Evolutionary conservation across 192 early-diverging fungal genomes (phyloP).

Genomic region (Radiomyces spectabilis): DNA sequence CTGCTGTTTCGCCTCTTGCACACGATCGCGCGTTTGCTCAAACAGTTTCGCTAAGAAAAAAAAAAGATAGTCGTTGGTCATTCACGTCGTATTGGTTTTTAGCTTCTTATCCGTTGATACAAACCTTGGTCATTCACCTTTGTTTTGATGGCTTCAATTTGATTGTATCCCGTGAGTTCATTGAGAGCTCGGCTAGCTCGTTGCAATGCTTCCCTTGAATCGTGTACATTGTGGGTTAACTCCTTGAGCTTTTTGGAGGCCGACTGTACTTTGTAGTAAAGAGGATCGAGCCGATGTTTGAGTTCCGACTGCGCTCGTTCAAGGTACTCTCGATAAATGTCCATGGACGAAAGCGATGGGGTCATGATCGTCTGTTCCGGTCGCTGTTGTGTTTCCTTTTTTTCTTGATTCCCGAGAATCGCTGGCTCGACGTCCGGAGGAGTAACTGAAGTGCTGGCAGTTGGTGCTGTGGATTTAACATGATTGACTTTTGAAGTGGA

Average conservation of each 20-base stretch:
- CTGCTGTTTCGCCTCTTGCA: constrained; percentile 38
- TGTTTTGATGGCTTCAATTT: constrained; percentile 57
- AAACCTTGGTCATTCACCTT: constrained; percentile 53
- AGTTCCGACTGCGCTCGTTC: too few species aligned
- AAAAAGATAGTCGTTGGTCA: background rate
- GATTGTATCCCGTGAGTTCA: constrained; percentile 62
- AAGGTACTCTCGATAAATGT: too few species aligned
- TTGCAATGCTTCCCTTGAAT: constrained; percentile 24
- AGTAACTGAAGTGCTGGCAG: too few species aligned
- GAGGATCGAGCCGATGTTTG: too few species aligned
- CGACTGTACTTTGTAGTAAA: constrained; percentile 1
- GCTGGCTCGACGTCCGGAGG: too few species aligned
- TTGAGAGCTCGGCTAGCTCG: constrained; percentile 47
- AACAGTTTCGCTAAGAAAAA: constrained; percentile 31
- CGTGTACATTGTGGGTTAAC: constrained; percentile 11
- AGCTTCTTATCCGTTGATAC: background rate
- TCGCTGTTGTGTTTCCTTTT: too few species aligned
- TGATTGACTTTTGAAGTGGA: too few species aligned
- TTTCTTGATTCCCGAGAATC: too few species aligned
- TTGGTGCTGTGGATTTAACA: too few species aligned
- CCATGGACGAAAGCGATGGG: too few species aligned
- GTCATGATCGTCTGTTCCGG: too few species aligned
- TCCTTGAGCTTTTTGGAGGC: constrained; percentile 7
- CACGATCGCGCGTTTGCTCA: constrained; percentile 32
- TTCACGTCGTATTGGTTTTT: background rate